Conservation (phyloP, 257 asterid species). For the Ilex asprella region DNA sequence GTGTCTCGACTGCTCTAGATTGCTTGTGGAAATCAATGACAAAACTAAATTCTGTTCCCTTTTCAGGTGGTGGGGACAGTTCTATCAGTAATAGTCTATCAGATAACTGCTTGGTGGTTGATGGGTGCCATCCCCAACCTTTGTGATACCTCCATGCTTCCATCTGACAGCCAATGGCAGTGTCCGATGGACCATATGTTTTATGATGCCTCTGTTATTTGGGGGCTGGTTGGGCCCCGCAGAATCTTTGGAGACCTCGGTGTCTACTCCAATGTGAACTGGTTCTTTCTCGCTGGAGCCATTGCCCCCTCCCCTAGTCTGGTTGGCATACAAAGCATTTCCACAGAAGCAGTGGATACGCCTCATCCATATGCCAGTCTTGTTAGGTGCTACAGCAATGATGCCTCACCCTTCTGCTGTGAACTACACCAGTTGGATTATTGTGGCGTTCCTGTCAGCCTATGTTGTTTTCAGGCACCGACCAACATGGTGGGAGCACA, state of each 20-base stretch:
- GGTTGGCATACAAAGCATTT: conserved; percentile 26
- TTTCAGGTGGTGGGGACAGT: conserved; percentile 45
- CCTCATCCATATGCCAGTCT: conserved; percentile 36
- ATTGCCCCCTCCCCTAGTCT: conserved; percentile 33
- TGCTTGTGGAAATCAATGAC: no score
- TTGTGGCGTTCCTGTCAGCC: conserved; percentile 31
- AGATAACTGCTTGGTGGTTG: conserved; percentile 47
- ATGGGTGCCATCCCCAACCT: conserved; percentile 38
- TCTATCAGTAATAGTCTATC: conserved; percentile 22
- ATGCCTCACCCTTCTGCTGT: conserved; percentile 58
- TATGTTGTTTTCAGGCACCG: conserved; percentile 31
- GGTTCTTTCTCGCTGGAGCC: conserved; percentile 58
- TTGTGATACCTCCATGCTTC: conserved; percentile 32
- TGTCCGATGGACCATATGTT: conserved; percentile 48
- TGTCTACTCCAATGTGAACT: conserved; percentile 26
- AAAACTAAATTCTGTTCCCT: not conserved
- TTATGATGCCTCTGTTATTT: conserved; percentile 50
- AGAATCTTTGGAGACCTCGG: conserved; percentile 53
- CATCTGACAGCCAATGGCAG: conserved; percentile 41
- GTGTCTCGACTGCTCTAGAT: not conserved
- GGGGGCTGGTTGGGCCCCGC: conserved; percentile 59
- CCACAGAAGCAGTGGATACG: conserved; percentile 38
- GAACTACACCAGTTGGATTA: conserved; percentile 51
- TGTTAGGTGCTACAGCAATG: conserved; percentile 35
- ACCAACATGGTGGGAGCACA: conserved; percentile 41